Evolutionary conservation across 768 basidiomycete species (phyloP).

Genomic region (Mrakia gelida): DNA sequence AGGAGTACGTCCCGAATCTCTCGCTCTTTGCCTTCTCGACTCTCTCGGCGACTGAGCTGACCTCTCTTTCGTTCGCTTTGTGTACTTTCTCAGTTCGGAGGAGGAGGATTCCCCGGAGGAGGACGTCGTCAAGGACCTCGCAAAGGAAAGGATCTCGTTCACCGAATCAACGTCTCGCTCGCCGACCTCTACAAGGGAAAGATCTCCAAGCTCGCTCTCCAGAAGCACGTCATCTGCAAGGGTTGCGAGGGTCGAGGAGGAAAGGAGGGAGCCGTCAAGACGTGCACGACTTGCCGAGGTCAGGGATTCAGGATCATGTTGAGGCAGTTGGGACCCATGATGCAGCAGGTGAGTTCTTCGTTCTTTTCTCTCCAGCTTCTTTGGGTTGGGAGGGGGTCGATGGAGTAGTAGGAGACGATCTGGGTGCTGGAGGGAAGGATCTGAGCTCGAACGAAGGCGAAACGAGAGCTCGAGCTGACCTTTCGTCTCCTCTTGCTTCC

Average conservation of each 20-base stretch:
- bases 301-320: constrained; percentile 86
- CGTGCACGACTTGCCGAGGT: constrained; percentile 73
- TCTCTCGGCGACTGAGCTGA: not conserved
- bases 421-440: not conserved
- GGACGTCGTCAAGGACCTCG: constrained; percentile 57
- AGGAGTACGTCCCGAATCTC: constrained; percentile 31
- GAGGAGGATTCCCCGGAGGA: constrained; percentile 32
- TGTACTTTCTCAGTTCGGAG: constrained; percentile 9
- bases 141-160: constrained; percentile 96
- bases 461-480: constrained; percentile 5
- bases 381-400: not conserved
- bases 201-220: constrained; percentile 93
- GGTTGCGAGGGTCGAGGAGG: constrained; percentile 96
- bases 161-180: constrained; percentile 91
- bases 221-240: constrained; percentile 85
- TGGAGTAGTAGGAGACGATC: not conserved
- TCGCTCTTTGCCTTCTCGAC: not conserved
- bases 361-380: not conserved
- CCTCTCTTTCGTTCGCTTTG: not conserved
- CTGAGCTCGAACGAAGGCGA: not conserved
- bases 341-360: constrained; percentile 53
- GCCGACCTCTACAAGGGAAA: constrained; percentile 99
- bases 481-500: not conserved
- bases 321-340: constrained; percentile 99
- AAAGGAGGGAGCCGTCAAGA: constrained; percentile 88